Conservation (phyloP, 345 rosid genomes). For the Eucalyptus polybractea region DNA sequence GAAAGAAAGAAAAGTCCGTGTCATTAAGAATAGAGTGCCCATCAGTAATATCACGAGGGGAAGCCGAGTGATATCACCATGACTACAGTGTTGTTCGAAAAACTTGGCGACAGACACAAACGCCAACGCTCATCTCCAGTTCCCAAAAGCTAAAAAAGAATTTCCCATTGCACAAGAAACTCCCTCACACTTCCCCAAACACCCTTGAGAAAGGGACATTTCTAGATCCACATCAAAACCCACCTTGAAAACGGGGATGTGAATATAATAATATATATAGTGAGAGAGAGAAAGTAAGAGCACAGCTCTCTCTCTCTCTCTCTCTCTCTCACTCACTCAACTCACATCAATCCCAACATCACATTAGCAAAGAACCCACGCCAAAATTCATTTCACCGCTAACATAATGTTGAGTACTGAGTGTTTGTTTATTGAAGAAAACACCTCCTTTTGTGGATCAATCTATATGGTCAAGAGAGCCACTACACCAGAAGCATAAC, state of each 20-base stretch:
- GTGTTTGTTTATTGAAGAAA: not conserved
- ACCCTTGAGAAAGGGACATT: constrained; percentile 28
- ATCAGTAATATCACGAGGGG: not conserved
- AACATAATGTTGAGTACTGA: not conserved
- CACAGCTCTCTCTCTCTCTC: not conserved
- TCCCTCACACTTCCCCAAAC: constrained; percentile 21
- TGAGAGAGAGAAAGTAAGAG: not conserved
- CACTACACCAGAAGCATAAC: not conserved
- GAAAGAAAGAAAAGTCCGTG: not conserved
- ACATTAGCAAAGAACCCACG: not conserved
- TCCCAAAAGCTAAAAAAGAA: constrained; percentile 27
- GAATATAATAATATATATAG: not conserved
- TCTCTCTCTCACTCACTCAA: not conserved
- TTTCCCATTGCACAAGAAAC: constrained; percentile 14
- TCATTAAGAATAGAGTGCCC: not conserved
- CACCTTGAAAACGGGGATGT: constrained; percentile 29
- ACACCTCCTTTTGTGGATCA: not conserved
- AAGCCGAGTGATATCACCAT: not conserved
- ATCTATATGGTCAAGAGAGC: not conserved
- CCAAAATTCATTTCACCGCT: not conserved
- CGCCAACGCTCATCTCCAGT: constrained; percentile 4
- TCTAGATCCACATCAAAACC: constrained; percentile 32
- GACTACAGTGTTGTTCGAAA: not conserved
- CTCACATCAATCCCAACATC: constrained; percentile 33
- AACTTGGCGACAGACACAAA: not conserved